Conservation (phyloP, 2,329 filamentous ascomycete genomes). For the Alternaria brassicae region DNA sequence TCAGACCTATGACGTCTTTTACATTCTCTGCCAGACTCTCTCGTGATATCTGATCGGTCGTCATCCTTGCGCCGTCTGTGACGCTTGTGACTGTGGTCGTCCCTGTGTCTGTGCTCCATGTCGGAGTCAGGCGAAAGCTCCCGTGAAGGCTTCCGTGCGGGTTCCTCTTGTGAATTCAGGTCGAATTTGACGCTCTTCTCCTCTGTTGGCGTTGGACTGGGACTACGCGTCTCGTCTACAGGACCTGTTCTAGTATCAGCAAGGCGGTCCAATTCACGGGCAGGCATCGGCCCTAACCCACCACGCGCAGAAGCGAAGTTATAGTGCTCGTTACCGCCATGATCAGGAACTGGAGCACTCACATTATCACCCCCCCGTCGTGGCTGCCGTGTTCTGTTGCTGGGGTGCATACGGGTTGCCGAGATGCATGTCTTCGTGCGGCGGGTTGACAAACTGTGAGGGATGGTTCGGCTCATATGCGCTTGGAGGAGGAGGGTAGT, state of each 20-base stretch:
- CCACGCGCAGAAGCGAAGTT: constrained; percentile 36
- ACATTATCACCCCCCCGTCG: constrained; percentile 57
- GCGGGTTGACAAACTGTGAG: constrained; percentile 40
- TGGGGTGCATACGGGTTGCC: constrained; percentile 40
- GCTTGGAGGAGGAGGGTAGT: constrained; percentile 49
- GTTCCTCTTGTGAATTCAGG: constrained; percentile 40
- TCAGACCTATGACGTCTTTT: constrained; percentile 33
- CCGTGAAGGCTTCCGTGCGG: constrained; percentile 23
- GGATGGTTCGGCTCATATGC: constrained; percentile 38
- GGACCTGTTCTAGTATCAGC: constrained; percentile 30
- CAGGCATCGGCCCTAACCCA: constrained; percentile 44
- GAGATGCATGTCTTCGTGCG: constrained; percentile 37
- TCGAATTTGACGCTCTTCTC: constrained; percentile 52
- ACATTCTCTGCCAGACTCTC: constrained; percentile 25
- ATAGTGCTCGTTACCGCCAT: constrained; percentile 37
- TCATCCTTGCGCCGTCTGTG: constrained; percentile 22
- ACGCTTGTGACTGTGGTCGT: constrained; percentile 12
- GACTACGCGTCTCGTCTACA: constrained; percentile 26
- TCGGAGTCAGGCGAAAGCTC: constrained; percentile 22
- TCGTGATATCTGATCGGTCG: constrained; percentile 23
- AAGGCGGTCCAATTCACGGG: constrained; percentile 18
- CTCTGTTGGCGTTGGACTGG: constrained; percentile 24
- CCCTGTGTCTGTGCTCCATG: constrained; percentile 5
- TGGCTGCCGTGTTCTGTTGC: constrained; percentile 40
- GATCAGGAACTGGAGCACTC: constrained; percentile 52